A percentile compares a stretch with the other conserved stretches of the same genome.
Evolutionary conservation across 345 rosid species (phyloP).

Genomic region (Corchorus olitorius): DNA sequence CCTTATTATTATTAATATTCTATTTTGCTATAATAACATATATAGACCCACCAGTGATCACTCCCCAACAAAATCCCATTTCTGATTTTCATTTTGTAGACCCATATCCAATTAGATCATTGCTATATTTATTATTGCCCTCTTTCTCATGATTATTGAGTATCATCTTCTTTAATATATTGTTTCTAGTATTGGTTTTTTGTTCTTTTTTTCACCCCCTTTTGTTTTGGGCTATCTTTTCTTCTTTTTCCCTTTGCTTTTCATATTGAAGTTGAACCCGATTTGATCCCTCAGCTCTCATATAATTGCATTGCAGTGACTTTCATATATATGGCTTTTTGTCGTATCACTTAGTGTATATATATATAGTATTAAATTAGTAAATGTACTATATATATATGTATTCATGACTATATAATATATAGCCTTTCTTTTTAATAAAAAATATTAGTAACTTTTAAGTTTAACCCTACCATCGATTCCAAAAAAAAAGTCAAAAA

Average conservation of each 20-base stretch:
- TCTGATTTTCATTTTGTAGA: conserved; percentile 3
- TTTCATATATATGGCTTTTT: neutral
- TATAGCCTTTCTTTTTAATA: neutral
- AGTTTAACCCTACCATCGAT: conserved; percentile 10
- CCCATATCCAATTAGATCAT: neutral
- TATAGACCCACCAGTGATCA: conserved; percentile 36
- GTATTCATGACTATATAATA: too few relatives aligned
- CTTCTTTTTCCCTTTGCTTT: too few relatives aligned
- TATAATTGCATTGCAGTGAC: neutral
- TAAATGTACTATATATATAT: too few relatives aligned
- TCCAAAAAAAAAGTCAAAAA: conserved; percentile 24
- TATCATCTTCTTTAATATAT: neutral
- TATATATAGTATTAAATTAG: too few relatives aligned
- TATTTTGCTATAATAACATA: conserved; percentile 20
- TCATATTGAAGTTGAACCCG: neutral
- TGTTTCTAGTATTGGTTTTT: neutral
- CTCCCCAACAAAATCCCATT: conserved; percentile 36
- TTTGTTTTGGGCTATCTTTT: neutral
- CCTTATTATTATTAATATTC: neutral
- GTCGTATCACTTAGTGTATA: neutral
- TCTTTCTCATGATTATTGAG: neutral
- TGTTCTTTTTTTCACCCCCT: neutral
- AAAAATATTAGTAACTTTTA: too few relatives aligned
- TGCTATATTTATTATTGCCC: conserved; percentile 10
- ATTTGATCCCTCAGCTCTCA: neutral